Conservation (phyloP, 148 eudicot genomes). For the Pharnaceum exiguum region DNA sequence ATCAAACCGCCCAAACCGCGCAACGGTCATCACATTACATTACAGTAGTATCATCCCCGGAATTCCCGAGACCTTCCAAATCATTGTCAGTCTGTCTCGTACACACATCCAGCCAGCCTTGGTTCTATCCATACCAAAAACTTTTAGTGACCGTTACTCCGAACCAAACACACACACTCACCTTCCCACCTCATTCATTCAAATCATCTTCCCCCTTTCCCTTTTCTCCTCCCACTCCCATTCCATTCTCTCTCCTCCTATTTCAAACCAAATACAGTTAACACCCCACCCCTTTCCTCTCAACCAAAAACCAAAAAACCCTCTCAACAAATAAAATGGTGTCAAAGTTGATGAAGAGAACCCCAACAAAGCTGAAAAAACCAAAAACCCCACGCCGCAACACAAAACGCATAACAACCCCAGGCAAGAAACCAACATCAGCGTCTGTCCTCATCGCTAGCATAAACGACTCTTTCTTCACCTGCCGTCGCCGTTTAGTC, state of each 20-base stretch:
- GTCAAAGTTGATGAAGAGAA: slow-evolving; percentile 50
- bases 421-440: slow-evolving; percentile 32
- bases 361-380: slow-evolving; percentile 58
- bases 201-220: not conserved
- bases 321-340: slow-evolving; percentile 61
- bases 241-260: not conserved
- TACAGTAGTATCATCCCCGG: not conserved
- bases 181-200: not conserved
- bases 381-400: slow-evolving; percentile 33
- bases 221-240: slow-evolving; percentile 1
- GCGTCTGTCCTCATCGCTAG: slow-evolving; percentile 44
- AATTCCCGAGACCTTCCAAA: not conserved
- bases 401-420: slow-evolving; percentile 24
- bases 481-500: slow-evolving; percentile 65
- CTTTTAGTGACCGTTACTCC: slow-evolving; percentile 3
- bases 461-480: slow-evolving; percentile 46
- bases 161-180: not conserved
- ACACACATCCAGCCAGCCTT: no score
- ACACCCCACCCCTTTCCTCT: not conserved
- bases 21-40: not conserved
- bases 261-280: not conserved
- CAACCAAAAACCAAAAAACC: not conserved
- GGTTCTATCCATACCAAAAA: no score
- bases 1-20: slow-evolving; percentile 1
- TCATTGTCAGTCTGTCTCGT: no score